Conservation (phyloP, 768 basidiomycete species). For the Hemileccinum rubropunctum region DNA sequence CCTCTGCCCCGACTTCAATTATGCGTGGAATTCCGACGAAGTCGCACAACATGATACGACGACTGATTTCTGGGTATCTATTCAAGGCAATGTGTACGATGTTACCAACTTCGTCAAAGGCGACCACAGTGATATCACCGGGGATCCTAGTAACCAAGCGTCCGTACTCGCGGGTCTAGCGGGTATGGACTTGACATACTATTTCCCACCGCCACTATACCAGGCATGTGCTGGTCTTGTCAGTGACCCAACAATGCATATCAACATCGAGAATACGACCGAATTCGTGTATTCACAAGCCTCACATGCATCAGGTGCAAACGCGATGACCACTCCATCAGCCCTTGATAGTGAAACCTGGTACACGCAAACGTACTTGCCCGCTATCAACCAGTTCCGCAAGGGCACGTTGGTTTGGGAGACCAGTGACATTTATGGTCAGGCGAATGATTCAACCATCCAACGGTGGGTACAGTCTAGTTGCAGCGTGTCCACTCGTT, state of each 20-base stretch:
- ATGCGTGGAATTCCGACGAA: constrained; percentile 53
- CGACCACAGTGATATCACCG: constrained; percentile 61
- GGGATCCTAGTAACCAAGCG: constrained; percentile 47
- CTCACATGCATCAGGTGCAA: constrained; percentile 55
- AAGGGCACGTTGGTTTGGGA: constrained; percentile 61
- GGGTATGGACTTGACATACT: constrained; percentile 59
- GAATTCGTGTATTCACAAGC: constrained; percentile 40
- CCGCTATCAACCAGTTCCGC: constrained; percentile 52
- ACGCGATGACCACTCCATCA: constrained; percentile 36
- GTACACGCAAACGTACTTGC: constrained; percentile 56
- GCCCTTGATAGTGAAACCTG: constrained; percentile 42
- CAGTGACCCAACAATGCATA: constrained; percentile 37
- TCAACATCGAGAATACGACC: constrained; percentile 48
- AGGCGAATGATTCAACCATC: constrained; percentile 37
- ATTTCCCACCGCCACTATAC: constrained; percentile 60
- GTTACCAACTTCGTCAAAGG: constrained; percentile 56
- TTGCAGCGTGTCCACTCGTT: constrained; percentile 7
- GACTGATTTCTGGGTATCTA: constrained; percentile 61
- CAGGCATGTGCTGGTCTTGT: constrained; percentile 62
- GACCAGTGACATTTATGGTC: constrained; percentile 34
- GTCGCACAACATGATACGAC: constrained; percentile 48
- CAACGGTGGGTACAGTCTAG: constrained; percentile 23
- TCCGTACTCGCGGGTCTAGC: constrained; percentile 51
- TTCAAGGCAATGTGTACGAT: constrained; percentile 61
- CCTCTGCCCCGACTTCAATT: constrained; percentile 60